Conservation (phyloP, 768 basidiomycete species). For the Porpolomopsis calyptriformis region DNA sequence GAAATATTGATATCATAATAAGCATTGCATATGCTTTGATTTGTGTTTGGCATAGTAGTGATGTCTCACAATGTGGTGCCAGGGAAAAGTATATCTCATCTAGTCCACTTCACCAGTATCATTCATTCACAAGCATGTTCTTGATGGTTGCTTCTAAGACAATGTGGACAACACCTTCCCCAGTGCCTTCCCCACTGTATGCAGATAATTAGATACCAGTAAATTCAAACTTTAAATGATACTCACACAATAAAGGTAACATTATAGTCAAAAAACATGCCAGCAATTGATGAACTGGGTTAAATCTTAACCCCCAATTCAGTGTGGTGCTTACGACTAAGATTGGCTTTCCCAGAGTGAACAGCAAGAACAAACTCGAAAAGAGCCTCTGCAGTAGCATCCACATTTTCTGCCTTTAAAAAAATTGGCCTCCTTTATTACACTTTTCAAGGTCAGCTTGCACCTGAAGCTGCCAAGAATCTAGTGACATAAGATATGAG, state of each 20-base stretch:
- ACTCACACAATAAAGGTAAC: background rate
- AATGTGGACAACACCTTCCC: background rate
- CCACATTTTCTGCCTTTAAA: background rate
- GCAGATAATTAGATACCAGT: background rate
- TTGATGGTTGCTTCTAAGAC: background rate
- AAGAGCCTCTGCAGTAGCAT: background rate
- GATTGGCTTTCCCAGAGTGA: background rate
- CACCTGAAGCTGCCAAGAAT: background rate
- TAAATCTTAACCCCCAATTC: background rate
- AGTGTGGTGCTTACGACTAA: background rate
- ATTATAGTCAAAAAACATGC: background rate
- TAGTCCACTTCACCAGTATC: background rate
- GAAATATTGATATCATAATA: background rate
- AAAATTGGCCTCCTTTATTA: background rate
- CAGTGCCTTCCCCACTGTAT: background rate
- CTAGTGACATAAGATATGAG: background rate
- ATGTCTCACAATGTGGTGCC: background rate
- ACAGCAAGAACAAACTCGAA: background rate
- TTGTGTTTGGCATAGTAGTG: background rate
- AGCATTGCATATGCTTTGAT: background rate
- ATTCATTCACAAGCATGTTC: background rate
- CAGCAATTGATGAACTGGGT: background rate
- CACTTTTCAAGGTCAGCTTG: background rate
- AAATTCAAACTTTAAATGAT: too few relatives aligned
- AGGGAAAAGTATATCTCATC: background rate